Percentiles rank a stretch among this genome's conserved stretches.
Evolutionary conservation across 2,329 filamentous ascomycete genomes (phyloP).

Genomic region (Sclerotinia borealis): DNA sequence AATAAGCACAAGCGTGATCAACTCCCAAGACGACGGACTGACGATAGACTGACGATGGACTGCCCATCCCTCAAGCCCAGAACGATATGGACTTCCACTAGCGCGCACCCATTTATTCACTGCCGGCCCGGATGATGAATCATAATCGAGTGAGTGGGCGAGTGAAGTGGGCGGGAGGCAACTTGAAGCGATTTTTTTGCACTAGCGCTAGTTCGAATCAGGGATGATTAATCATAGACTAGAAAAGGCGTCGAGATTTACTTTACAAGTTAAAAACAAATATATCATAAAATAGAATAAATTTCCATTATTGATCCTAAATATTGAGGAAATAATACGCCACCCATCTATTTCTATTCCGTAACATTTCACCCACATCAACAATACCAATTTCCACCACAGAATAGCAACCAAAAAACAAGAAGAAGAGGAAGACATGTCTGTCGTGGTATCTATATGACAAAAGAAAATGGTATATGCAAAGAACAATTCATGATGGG

Average conservation of each 20-base stretch:
- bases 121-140: too few species aligned
- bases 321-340: background rate
- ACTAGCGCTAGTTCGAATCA: background rate
- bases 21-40: too few species aligned
- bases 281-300: background rate
- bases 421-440: conserved; percentile 12
- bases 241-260: background rate
- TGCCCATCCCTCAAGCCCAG: too few species aligned
- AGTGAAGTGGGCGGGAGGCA: too few species aligned
- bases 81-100: too few species aligned
- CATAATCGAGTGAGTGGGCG: too few species aligned
- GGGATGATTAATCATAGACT: background rate
- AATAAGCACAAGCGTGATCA: too few species aligned
- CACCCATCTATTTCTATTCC: background rate
- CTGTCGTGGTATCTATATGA: conserved; percentile 27
- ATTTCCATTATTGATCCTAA: background rate
- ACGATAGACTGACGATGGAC: too few species aligned
- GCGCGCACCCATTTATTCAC: too few species aligned
- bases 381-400: background rate
- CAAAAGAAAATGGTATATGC: conserved; percentile 14
- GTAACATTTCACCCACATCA: background rate
- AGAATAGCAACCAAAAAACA: background rate
- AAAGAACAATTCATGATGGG: conserved; percentile 2
- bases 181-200: too few species aligned
- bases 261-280: too few species aligned